Evolutionary conservation across 1,284 basidiomycete species (phyloP), one percentile per base, ranked within the genome.

Genomic region (Cryptococcus hybrid): DNA sequence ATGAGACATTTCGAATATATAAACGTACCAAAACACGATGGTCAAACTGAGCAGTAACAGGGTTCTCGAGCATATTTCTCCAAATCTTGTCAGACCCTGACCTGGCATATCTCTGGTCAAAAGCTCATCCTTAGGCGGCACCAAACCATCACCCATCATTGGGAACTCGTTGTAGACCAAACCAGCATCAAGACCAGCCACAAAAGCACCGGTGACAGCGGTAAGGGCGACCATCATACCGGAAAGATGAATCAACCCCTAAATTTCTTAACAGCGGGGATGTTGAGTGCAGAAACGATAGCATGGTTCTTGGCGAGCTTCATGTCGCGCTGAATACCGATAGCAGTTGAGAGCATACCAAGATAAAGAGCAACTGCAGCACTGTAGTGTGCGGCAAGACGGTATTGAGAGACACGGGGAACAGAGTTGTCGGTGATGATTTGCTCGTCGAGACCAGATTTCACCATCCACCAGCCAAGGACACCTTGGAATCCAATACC

Each of bases 401-500:
- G 84, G 78, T 99, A 99, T 75, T 99, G 96, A 39, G 90, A 94
- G 12, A 99, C 96, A 1, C 96, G 87, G 1, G 96, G 92, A 7
- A 93, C 87, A 11, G 87, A 86, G 12, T 90, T 89, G 15, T 83
- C 88, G 9, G 86, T 84, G 79, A 96, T 82, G 57, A 92, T 81
- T 15, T 88, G 84, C 57, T 91, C 85, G 67, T 92, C 89, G 9
- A 99, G 82, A 1, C 96, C 96, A 8, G 92, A 95, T 74, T 96
- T 90, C 60, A 99, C 96, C 96, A 99, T 99, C 82, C 96, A 96
- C 96, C 96, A 99, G 35, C 96, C 96, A 18, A 99, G 82, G 13
- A 85, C 84, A 43, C 96, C 96, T 76, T 99, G 78, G 38, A 86
- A 86, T 30, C 91, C 94, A 54, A 98, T 88, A 48, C 96, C 85